These are phyloP conservation scores for Primulina huaijiensis DNA, from an alignment of 257 asterid genomes.

Conservation along the genomic window DNA sequence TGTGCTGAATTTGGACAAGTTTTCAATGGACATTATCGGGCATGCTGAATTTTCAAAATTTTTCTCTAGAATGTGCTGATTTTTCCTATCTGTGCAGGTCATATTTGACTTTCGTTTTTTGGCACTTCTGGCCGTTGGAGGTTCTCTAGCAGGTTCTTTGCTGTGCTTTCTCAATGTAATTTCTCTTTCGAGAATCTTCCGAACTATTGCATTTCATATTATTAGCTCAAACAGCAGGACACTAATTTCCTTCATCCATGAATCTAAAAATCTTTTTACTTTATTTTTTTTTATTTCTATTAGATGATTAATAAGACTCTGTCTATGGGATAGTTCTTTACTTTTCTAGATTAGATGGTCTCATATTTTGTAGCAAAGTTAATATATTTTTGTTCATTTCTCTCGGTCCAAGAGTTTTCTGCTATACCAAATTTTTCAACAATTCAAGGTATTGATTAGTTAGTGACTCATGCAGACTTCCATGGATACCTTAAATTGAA, in stretches of 20 bases:
- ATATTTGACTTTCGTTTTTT: conserved; percentile 84
- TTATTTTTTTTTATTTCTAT: neutral
- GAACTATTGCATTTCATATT: neutral
- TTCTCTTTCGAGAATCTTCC: conserved; percentile 21
- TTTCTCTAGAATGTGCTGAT: neutral
- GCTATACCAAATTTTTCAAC: too few species aligned
- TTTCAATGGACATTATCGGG: neutral
- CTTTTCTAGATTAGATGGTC: too few species aligned
- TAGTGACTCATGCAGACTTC: too few species aligned
- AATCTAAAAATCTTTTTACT: neutral
- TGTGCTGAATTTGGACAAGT: neutral
- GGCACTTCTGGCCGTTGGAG: conserved; percentile 83
- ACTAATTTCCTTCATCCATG: neutral
- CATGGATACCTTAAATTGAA: too few species aligned
- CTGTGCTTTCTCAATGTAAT: conserved; percentile 89
- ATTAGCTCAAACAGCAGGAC: neutral
- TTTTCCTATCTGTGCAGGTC: conserved; percentile 37
- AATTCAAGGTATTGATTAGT: too few species aligned
- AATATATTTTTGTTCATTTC: too few species aligned
- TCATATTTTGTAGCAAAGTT: too few species aligned
- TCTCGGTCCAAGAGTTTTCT: too few species aligned
- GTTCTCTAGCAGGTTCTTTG: conserved; percentile 86
- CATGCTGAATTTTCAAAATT: neutral
- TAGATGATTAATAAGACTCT: neutral
- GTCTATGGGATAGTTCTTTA: too few species aligned